Conservation (phyloP, 78 protist species). For the Chrysochromulina parva region DNA sequence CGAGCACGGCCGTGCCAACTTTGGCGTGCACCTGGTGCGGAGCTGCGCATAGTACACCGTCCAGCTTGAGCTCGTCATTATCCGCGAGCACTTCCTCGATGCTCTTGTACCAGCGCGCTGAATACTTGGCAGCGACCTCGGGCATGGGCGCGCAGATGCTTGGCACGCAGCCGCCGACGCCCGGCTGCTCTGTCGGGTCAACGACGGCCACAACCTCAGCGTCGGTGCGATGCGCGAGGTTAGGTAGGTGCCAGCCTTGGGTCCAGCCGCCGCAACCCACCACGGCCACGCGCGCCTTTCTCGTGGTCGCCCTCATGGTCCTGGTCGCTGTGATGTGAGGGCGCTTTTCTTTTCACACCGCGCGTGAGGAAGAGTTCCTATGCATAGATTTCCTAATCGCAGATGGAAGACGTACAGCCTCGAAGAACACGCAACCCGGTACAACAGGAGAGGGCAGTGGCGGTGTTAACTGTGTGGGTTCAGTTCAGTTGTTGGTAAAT, state of each 20-base stretch:
- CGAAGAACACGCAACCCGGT: too few species aligned
- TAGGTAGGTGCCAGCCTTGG: conserved; percentile 28
- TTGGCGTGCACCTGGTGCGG: background rate
- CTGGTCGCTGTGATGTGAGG: too few species aligned
- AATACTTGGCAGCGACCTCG: background rate
- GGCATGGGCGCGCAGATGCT: background rate
- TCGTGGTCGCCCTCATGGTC: too few species aligned
- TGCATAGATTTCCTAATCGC: too few species aligned
- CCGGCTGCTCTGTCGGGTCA: background rate
- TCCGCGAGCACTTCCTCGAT: background rate
- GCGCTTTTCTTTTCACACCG: too few species aligned
- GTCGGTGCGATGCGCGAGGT: background rate
- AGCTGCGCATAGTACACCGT: background rate
- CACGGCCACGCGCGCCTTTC: conserved; percentile 18
- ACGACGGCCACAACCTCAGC: background rate
- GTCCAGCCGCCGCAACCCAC: conserved; percentile 27
- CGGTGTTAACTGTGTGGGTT: too few species aligned
- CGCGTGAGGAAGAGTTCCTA: too few species aligned
- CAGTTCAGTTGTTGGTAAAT: too few species aligned
- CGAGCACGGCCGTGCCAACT: background rate
- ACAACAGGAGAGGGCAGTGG: too few species aligned
- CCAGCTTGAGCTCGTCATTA: background rate
- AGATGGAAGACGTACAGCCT: too few species aligned
- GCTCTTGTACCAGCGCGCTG: background rate
- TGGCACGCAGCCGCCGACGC: background rate